A percentile compares a stretch with the other conserved stretches of the same genome.
These are phyloP conservation scores for Starmerella cellae DNA, from an alignment of 805 yeast species.

Conservation along the genomic window DNA sequence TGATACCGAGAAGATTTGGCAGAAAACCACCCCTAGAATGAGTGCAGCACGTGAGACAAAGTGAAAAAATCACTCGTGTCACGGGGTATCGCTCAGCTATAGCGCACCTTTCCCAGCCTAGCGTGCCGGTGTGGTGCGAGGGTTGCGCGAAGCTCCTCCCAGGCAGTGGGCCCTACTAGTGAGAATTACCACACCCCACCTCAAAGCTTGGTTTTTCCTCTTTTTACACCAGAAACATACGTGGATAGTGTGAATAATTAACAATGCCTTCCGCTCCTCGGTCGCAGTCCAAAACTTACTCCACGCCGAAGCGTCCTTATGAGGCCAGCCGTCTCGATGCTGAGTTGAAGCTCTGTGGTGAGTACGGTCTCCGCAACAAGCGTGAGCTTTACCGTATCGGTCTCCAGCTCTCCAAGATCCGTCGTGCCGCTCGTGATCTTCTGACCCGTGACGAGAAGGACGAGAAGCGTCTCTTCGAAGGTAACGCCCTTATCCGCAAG, in stretches of 20 bases:
- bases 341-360: slow-evolving; percentile 99
- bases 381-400: slow-evolving; percentile 99
- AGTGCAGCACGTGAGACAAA: slow-evolving; percentile 1
- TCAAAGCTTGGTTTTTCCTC: not conserved
- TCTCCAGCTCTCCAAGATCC: slow-evolving; percentile 97
- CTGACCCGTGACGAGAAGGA: slow-evolving; percentile 99
- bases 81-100: not conserved
- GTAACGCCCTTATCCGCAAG: slow-evolving; percentile 99
- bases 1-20: too few relatives aligned
- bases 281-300: slow-evolving; percentile 98
- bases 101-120: not conserved
- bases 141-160: slow-evolving; percentile 1
- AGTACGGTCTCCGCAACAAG: slow-evolving; percentile 99
- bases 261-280: slow-evolving; percentile 47
- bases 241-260: slow-evolving; percentile 16
- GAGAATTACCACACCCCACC: not conserved
- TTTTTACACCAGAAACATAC: slow-evolving; percentile 2
- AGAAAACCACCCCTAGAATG: too few relatives aligned
- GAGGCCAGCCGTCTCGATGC: slow-evolving; percentile 99
- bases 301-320: slow-evolving; percentile 99
- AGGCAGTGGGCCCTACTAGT: not conserved
- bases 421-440: slow-evolving; percentile 99
- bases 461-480: slow-evolving; percentile 99
- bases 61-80: slow-evolving; percentile 10
- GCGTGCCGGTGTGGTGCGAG: not conserved